Conservation (phyloP, 257 asterid genomes). For the Nemophila menziesii region DNA sequence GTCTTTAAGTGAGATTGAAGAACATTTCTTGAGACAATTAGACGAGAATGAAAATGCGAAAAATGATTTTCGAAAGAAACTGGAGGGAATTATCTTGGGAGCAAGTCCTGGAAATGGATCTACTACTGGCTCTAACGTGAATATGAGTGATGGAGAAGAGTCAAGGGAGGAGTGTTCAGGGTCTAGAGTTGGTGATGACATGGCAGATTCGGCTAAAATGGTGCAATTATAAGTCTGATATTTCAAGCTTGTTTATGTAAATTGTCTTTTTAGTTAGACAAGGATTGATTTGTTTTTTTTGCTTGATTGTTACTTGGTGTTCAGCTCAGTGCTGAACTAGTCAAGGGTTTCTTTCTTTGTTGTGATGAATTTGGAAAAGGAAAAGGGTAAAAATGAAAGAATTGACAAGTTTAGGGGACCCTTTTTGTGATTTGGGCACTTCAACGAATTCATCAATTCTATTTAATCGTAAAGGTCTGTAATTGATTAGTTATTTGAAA, state of each 20-base stretch:
- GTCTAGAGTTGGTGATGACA: conserved; percentile 18
- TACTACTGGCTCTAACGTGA: conserved; percentile 40
- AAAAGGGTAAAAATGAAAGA: no score
- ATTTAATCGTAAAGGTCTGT: no score
- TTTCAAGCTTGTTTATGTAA: conserved; percentile 32
- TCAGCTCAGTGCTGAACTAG: conserved; percentile 2
- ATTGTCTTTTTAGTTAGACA: conserved; percentile 7
- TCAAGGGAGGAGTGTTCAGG: conserved; percentile 22
- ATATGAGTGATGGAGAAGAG: conserved; percentile 59
- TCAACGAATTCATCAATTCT: no score
- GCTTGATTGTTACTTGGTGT: not conserved
- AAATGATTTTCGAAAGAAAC: conserved; percentile 64
- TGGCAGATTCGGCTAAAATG: conserved; percentile 16
- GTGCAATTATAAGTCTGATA: conserved; percentile 1
- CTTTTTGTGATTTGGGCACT: no score
- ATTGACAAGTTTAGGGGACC: no score
- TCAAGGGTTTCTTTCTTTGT: no score
- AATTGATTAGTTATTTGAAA: no score
- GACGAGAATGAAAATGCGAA: conserved; percentile 62
- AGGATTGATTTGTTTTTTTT: not conserved
- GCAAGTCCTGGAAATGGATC: conserved; percentile 30
- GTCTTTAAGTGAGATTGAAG: conserved; percentile 73
- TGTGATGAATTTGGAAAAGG: no score
- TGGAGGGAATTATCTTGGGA: conserved; percentile 53
- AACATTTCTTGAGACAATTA: conserved; percentile 57